Base-by-base conservation (phyloP, 2,329 filamentous ascomycete species). In the Thielaviopsis populi region DNA sequence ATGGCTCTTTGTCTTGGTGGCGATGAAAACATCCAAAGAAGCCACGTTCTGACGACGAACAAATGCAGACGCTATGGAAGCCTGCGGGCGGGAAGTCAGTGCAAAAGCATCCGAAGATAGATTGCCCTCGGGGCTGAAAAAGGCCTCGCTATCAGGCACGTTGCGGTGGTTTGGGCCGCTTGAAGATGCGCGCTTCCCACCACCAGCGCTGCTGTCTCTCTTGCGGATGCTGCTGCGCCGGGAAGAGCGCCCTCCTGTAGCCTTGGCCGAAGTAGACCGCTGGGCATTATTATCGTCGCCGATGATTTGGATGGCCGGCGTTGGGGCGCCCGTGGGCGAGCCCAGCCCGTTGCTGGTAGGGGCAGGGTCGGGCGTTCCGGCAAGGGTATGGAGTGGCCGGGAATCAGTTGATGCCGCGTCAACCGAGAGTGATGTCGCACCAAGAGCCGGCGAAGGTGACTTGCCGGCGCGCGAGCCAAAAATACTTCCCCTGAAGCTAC, bases 401-500 rank as follows among this genome's bases (percentile, higher is more conserved):
- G 61, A 63, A 5, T 64, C 62, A 11, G 61, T 19, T 17, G 53
- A 56, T 5, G 37, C 53, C 17, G 41, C 61, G 10, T 62, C 62
- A 22, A 41, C 27, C 24, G 61, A 56, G 3, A 66, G 61, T 17
- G 61, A 42, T 33, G 54, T 61, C 10, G 56, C 33, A 15, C 63
- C 63, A 8, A 53, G 64, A 22, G 63, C 53, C 42, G 62, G 54
- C 15, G 63, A 40, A n/a, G 59, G 48, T 11, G 61, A 46, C 43
- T 65, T 65, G 7, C 22, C 41, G 4, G 63, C 54, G 41, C 65
- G 62, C 3, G 80, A 77, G n/a, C 87, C 85, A 71, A 95, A 91
- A 33, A 96, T 85, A 72, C 88, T 94, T 30, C 87, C 85, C 68
- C 80, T 83, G 67, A 88, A 77, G 70, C 83, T 89, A 68, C 82